A percentile compares a stretch with the other conserved stretches of the same genome.
phyloP scores from a whole-genome alignment of 73 alveolate genomes.

The Chromera velia region DNA sequence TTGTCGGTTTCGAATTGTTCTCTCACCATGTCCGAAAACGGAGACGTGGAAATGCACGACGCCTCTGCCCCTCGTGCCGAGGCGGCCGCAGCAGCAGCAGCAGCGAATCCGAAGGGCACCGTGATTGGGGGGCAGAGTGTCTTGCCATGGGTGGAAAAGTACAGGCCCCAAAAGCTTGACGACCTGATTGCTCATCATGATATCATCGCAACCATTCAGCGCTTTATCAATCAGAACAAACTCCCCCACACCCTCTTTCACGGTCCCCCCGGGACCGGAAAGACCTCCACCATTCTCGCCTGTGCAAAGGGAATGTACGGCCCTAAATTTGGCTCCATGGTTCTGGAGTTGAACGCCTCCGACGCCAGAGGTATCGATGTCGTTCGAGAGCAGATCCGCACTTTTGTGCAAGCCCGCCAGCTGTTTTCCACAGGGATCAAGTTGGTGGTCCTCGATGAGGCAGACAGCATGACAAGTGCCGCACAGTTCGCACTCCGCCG shows the following conservation, averaged over 20 bases:
- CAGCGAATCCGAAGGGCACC: too few species aligned
- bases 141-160: constrained; percentile 26
- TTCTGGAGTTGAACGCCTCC: constrained; percentile 95
- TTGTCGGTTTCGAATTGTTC: too few species aligned
- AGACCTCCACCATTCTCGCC: constrained; percentile 88
- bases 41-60: too few species aligned
- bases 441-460: constrained; percentile 92
- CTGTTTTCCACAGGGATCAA: constrained; percentile 26
- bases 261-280: constrained; percentile 75
- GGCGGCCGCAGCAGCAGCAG: too few species aligned
- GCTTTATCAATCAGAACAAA: constrained; percentile 15
- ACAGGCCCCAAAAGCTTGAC: constrained; percentile 23
- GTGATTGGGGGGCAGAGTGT: neutral
- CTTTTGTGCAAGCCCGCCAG: constrained; percentile 65
- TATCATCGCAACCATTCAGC: constrained; percentile 32
- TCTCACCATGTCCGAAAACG: too few species aligned
- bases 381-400: constrained; percentile 95
- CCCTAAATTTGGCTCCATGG: constrained; percentile 76
- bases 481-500: constrained; percentile 98
- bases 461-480: constrained; percentile 97
- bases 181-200: constrained; percentile 40
- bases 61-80: too few species aligned
- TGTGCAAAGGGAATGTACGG: constrained; percentile 36
- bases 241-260: constrained; percentile 28
- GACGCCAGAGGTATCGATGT: constrained; percentile 98